Conservation (phyloP, 768 basidiomycete genomes). For the Xerocomellus chrysenteron region DNA sequence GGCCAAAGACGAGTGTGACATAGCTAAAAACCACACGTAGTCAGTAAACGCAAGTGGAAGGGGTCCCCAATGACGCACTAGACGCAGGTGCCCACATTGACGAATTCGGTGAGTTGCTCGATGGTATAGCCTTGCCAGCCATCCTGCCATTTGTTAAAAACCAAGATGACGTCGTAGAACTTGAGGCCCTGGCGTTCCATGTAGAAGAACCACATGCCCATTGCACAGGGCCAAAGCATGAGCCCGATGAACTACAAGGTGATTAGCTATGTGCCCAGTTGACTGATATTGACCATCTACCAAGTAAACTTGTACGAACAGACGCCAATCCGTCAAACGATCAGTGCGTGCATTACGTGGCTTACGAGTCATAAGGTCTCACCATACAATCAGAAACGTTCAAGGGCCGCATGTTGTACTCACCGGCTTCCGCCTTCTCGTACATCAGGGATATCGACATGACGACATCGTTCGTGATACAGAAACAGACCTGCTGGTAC, state of each 20-base stretch:
- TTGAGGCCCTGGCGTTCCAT: conserved; percentile 35
- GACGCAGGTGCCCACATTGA: conserved; percentile 40
- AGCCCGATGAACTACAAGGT: conserved; percentile 39
- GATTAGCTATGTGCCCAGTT: not conserved
- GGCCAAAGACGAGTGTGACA: conserved; percentile 34
- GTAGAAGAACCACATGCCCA: conserved; percentile 42
- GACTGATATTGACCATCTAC: conserved; percentile 25
- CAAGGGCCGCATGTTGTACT: not conserved
- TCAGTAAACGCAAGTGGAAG: not conserved
- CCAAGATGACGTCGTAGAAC: conserved; percentile 38
- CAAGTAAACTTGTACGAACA: conserved; percentile 49
- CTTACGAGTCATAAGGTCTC: conserved; percentile 46
- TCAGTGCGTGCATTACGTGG: conserved; percentile 50
- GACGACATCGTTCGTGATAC: conserved; percentile 49
- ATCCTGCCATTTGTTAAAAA: conserved; percentile 39
- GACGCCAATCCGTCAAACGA: conserved; percentile 46
- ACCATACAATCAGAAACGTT: not conserved
- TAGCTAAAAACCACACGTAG: conserved; percentile 26
- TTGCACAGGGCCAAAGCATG: conserved; percentile 45
- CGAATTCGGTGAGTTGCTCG: conserved; percentile 36
- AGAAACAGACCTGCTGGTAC: conserved; percentile 55
- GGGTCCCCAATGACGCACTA: conserved; percentile 35
- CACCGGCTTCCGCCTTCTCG: conserved; percentile 51
- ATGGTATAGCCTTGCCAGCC: conserved; percentile 35
- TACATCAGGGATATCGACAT: conserved; percentile 51